Evolutionary conservation across 2,329 filamentous ascomycete species (phyloP), one percentile per base, ranked within the genome.

Genomic region (Cordyceps cateniannulata): DNA sequence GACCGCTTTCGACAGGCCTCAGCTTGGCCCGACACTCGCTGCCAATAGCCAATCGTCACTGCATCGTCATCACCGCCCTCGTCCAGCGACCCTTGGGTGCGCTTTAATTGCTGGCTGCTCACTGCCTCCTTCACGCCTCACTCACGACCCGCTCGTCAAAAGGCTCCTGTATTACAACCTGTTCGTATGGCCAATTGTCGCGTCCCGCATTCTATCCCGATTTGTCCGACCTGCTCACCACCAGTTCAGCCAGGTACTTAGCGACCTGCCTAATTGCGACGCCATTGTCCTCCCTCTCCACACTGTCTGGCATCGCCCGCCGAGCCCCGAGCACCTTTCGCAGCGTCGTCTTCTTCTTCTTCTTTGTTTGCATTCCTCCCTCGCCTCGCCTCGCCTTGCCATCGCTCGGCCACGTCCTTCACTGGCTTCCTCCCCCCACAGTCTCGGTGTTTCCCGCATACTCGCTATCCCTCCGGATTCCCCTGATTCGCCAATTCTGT

Each of bases 261-360:
- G 45, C 45, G 55, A 49, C 55, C 55, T 50, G 55, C 55, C 55
- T 58, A 50, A 58, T 50, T 50, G 29, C 55, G 27, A 25, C 44
- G 6, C 32, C 22, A 42, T 58, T 58, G 32, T 50, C 32, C 42
- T 24, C 35, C 45, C 55, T 40, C 47, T 51, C 56, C 47, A 51
- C 56, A 51, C 18, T 35, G 20, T 59, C 56, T 51, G 56, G 22
- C 56, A 45, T 32, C 47, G 35, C 42, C 22, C 44, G 51, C 56
- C 47, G 56, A 59, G 47, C 56, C 32, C 47, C 45, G 47, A 50
- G 35, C 47, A 32, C 8, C 48, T 51, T 24, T 25, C 18, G 42
- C 20, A 45, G n/a, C 47, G 35, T 9, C 49, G 22, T 35, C 27
- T 16, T 20, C 16, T 45, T 50, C 24, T 42, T 25, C 20, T 48